Evolutionary conservation across 768 basidiomycete species (phyloP), one percentile per base, ranked within the genome.

Genomic region (Daedaleopsis sinensis): DNA sequence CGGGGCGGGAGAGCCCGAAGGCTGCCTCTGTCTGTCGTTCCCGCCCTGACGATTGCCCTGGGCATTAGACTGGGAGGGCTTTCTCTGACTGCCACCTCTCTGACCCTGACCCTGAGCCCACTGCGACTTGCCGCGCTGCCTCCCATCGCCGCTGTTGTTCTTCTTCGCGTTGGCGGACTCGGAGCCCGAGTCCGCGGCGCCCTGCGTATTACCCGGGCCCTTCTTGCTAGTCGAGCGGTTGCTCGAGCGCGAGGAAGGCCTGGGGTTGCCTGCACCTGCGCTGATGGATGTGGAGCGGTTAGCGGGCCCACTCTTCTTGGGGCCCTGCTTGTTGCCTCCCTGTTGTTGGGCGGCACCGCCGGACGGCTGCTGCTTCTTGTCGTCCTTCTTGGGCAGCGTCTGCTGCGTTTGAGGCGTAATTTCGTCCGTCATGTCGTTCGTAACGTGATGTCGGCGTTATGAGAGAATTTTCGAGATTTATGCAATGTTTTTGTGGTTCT

Each of bases 351-450:
- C 55, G 43, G 69, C 32, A 36, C 71, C 68, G 54, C 68, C 67
- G 32, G 79, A 72, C 65, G 79, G 59, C 58, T 80, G 67, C 61
- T 81, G 76, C 79, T 85, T 91, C 82, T 83, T 91, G 74, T 90
- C 89, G 71, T 92, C 90, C 79, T 83, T 89, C 82, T 82, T 90
- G 63, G 78, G 72, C 58, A 78, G 76, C 71, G 78, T 71, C 58
- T 70, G 76, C 59, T 73, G 77, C 52, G 71, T 70, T 76, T 83
- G 85, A 71, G 83, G 79, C 75, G 80, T 81, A 72, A 81, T 78
- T 81, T 91, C 87, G 82, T 93, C 91, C 75, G 89, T 90, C 91
- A 93, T 93, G 77, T 87, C 85, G 88, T 85, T 90, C 89, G 87
- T 93, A 82, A 86, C 73, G 81, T 72, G 61, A 57, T 60, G 54